Base-by-base conservation (phyloP, 2,329 filamentous ascomycete species). In the Colletotrichum orbiculare region DNA sequence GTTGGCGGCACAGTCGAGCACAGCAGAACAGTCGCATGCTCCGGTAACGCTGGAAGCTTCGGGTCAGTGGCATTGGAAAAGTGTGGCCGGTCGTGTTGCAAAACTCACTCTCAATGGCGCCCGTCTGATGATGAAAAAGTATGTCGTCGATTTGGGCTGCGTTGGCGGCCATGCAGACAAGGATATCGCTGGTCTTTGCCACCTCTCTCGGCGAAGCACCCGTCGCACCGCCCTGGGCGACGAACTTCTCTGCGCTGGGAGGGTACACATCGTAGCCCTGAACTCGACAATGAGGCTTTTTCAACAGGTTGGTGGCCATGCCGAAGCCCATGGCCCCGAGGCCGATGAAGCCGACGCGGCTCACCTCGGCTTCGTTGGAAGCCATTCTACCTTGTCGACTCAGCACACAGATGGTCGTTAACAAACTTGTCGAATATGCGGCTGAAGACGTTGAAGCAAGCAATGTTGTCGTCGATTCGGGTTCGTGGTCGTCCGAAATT, bases 311-410 rank as follows among this genome's bases (percentile, higher is more conserved):
- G 2, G 71, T 59, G 0, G 77, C 77, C 73, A 79, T 79, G 25
- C 77, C 76, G 33, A 73, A 71, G 12, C 76, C 77, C 77, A 79
- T 79, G 9, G 77, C 77, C 2, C 77, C 77, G 6, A 79, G 69
- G 8, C 77, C 77, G 35, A 78, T 72, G 56, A 79, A 73, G 47
- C 73, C 76, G 42, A 79, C 43, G 46, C 63, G 66, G 17, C 56
- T 63, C 15, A 54, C 25, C 39, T 54, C 48, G 15, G 43, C 43
- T 45, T 45, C 49, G 50, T 37, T n/a, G 17, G 60, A 64, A 37
- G 60, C 60, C 64, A 66, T 66, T 10, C 34, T 11, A 37, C 46
- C 43, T 46, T n/a, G 25, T 25, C 25, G 25, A 25, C 25, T 4
- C 25, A 25, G 25, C 25, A 25, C 25, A 25, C 25, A 25, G 25